Evolutionary conservation across 305 asterid genomes (phyloP), one percentile per base, ranked within the genome.

Genomic region (Fraxinus angustifolia): DNA sequence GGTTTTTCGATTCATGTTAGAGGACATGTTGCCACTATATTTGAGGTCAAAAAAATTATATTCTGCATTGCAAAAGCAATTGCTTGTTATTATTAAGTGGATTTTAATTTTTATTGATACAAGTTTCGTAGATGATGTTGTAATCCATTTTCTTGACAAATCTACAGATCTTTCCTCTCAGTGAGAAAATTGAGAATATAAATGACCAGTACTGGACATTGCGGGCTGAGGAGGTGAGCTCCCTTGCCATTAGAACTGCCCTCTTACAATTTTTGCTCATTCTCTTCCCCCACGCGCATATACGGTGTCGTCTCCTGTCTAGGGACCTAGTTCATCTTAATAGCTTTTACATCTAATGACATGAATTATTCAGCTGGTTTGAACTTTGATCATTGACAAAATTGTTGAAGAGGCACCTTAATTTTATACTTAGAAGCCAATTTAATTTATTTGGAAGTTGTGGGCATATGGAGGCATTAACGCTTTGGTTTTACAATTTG

Each of bases 151-250:
- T 76, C 83, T 77, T 67, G 72, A 56, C 74, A 26, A 38, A 65
- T 84, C 78, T 86, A 87, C 90, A 92, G 96, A 88, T 91, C 28
- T 90, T 90, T 80, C 93, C 94, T 75, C 73, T 71, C 58, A 82
- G 81, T 48, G 94, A 92, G 87, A 91, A 89, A 87, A 91, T 92
- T 84, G 97, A 92, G 84, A 92, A 89, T 85, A 91, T 91, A 77
- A 91, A 89, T 84, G 97, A 92, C 83, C 94, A 92, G 75, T 91
- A 90, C 87, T 91, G 95, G 94, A 91, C 94, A 11, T 83, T 92
- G 84, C 94, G 94, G 17, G 92, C 93, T 75, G 95, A 92, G 91
- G 95, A 92, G 94, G 93, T 90, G 71, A 73, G 74, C 80, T 82
- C 78, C 82, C 72, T 81, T 19, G 60, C 23, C 45, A 35, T 78